Evolutionary conservation across 2,329 filamentous ascomycete species (phyloP), one percentile per base, ranked within the genome.

Genomic region (Colletotrichum brevisporum): DNA sequence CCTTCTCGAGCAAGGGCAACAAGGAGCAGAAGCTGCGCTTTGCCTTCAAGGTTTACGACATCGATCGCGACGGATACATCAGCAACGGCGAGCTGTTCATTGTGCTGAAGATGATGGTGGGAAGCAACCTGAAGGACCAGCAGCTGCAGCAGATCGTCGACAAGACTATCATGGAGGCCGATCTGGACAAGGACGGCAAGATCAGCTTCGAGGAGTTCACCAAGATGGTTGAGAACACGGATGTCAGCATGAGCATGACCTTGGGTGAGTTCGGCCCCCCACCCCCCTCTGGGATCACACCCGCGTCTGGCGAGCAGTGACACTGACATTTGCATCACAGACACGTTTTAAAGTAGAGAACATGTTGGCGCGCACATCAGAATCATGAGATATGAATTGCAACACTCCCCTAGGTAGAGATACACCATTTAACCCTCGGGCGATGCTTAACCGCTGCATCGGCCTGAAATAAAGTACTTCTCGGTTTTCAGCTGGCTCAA

Each of bases 41-140:
- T 78, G 96, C 96, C 52, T 99, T 99, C 89, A 97, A 98, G 83
- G 96, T 99, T 71, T 99, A 99, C 86, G 96, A 99, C 81, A 98
- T 99, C 78, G 96, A 99, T 83, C 94, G 96, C 70, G 96, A 99
- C 81, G 96, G 96, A 26, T 99, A 93, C 84, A 99, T 99, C 78
- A 97, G 94, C 85, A 99, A 99, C 82, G 96, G 96, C 76, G 96
- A 99, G 86, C 89, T 99, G 59, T 99, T 98, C 82, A 98, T 99
- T 77, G 96, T 99, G 78, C 88, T 99, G 77, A 99, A 99, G 92
- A 99, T 99, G 96, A 99, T 99, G 96, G 96, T 99, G 59, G 96
- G 96, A 69, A 98, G 93, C 85, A 99, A 99, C 82, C 85, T 99
- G 78, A 99, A 99, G 88, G 96, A 99, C 81, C 94, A 98, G 83